Evolutionary conservation across 257 asterid species (phyloP), one percentile per base, ranked within the genome.

Genomic region (Gynochthodes officinalis): DNA sequence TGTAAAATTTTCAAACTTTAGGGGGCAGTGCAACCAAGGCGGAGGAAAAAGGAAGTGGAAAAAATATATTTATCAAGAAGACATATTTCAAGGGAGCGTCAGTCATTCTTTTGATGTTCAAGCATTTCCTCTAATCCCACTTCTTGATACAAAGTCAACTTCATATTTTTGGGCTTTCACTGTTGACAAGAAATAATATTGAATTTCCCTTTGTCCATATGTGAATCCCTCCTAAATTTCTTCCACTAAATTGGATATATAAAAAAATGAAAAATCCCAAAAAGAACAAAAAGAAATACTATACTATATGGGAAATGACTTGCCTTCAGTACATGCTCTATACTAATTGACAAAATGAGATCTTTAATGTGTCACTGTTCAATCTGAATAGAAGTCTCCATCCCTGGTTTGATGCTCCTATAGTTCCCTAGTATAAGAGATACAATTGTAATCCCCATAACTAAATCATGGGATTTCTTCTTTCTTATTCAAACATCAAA

Each of bases 331-430:
- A 14, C 21, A 18, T 6, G 21, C 48, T 46, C 4, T 23, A 18
- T 32, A 49, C 46, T 28, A 30, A n/a, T 35, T 1, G 52, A 23
- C 64, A 63, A 50, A 33, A 27, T 23, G 16, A 21, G 0, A 13
- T 53, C 42, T 30, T 75, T n/a, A 21, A 42, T 70, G 82, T 84
- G 88, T 69, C 90, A 82, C 54, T 69, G 88, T 88, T 86, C 90
- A 75, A 81, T 59, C 61, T 84, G 88, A 84, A 84, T 86, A 80
- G 89, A 86, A 86, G 80, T 80, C 86, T 86, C 87, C 80, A 80
- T 80, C 80, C 88, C 82, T 69, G 74, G 73, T 55, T 82, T 82
- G 54, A 67, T 76, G 70, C 52, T 37, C 28, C 33, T 12, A 18
- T 48, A 16, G 3, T 16, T 8, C 4, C 2, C 19, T 12, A 5